Conservation (phyloP, 2,329 filamentous ascomycete species). For the Fusarium compactum region DNA sequence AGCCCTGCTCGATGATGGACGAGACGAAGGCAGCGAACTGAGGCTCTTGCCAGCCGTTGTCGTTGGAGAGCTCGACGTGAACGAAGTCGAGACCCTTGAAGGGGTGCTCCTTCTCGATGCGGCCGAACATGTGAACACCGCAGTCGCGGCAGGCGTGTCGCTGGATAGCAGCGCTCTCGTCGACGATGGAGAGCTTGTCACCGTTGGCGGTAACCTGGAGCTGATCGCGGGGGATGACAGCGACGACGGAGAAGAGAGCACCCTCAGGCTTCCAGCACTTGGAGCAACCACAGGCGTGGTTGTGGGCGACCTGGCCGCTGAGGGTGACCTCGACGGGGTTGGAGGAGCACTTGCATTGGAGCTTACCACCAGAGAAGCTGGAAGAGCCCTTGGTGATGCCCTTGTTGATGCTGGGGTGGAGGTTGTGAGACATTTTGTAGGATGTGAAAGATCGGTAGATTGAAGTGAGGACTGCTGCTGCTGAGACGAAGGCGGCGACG, state of each 20-base stretch:
- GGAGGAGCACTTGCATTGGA: slow-evolving; percentile 69
- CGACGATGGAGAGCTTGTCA: slow-evolving; percentile 68
- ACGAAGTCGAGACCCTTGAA: slow-evolving; percentile 79
- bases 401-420: slow-evolving; percentile 74
- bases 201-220: slow-evolving; percentile 68
- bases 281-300: slow-evolving; percentile 78
- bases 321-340: slow-evolving; percentile 70
- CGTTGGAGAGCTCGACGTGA: slow-evolving; percentile 70
- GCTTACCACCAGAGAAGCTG: slow-evolving; percentile 69
- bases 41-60: slow-evolving; percentile 77
- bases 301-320: slow-evolving; percentile 70
- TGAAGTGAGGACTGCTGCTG: slow-evolving; percentile 38
- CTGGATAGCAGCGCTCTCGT: slow-evolving; percentile 68
- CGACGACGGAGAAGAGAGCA: slow-evolving; percentile 73
- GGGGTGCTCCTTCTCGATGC: slow-evolving; percentile 72
- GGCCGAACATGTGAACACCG: slow-evolving; percentile 72
- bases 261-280: slow-evolving; percentile 78
- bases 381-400: slow-evolving; percentile 68
- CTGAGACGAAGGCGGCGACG: slow-evolving; percentile 42
- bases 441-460: slow-evolving; percentile 31
- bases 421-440: slow-evolving; percentile 44
- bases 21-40: slow-evolving; percentile 78
- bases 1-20: slow-evolving; percentile 76
- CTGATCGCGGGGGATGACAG: slow-evolving; percentile 67
- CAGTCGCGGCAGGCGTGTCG: slow-evolving; percentile 72